Evolutionary conservation across 2,329 filamentous ascomycete species (phyloP).

Genomic region (Periconia sp.): DNA sequence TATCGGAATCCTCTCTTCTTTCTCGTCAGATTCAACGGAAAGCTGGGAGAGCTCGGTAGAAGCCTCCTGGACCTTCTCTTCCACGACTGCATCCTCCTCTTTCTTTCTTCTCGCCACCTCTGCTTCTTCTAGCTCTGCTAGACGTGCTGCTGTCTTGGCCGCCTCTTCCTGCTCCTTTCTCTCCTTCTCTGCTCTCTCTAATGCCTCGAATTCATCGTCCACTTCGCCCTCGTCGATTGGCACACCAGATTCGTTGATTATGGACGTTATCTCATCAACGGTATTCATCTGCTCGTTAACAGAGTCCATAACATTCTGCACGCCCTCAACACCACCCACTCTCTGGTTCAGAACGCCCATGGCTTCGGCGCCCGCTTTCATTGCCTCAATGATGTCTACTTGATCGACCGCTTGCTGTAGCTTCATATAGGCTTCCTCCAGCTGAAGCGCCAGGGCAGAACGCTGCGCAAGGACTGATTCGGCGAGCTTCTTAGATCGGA

Average conservation of each 20-base stretch:
- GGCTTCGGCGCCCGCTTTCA: conserved; percentile 78
- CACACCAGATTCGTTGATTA: conserved; percentile 68
- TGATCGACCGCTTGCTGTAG: conserved; percentile 88
- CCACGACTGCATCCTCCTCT: conserved; percentile 50
- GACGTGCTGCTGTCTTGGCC: conserved; percentile 57
- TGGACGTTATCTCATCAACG: conserved; percentile 76
- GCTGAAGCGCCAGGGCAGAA: conserved; percentile 74
- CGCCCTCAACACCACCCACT: conserved; percentile 76
- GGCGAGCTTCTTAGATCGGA: conserved; percentile 82
- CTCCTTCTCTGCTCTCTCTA: conserved; percentile 76
- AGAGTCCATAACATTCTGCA: conserved; percentile 76
- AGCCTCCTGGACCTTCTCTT: conserved; percentile 11
- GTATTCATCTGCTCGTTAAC: conserved; percentile 78
- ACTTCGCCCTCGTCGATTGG: conserved; percentile 79
- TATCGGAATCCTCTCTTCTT: conserved; percentile 2
- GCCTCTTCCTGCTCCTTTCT: conserved; percentile 73
- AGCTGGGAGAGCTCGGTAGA: conserved; percentile 14
- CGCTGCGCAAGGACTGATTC: conserved; percentile 76
- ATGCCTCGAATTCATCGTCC: conserved; percentile 81
- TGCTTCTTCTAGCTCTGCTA: conserved; percentile 40
- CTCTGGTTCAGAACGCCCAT: conserved; percentile 76
- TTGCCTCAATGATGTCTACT: conserved; percentile 79
- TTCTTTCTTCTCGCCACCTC: conserved; percentile 37
- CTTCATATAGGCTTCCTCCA: conserved; percentile 82
- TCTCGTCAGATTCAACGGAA: conserved; percentile 14